phyloP scores from a whole-genome alignment of 371 early-diverging fungal species.

The Mortierella sp. region DNA sequence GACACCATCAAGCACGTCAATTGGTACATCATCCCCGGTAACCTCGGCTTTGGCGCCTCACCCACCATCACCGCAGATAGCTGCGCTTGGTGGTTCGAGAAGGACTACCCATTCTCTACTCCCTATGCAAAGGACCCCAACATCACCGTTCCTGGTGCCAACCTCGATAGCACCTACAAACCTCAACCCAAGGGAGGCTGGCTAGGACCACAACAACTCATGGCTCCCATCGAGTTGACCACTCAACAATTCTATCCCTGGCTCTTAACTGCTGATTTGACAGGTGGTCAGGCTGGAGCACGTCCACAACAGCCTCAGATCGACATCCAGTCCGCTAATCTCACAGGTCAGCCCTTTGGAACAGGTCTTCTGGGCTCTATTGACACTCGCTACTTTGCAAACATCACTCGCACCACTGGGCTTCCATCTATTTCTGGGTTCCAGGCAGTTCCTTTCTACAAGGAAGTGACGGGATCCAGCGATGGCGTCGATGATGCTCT shows the following conservation, averaged over 20 bases:
- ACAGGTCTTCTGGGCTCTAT: slow-evolving; percentile 55
- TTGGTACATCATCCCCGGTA: slow-evolving; percentile 47
- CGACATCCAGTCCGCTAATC: slow-evolving; percentile 21
- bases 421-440: slow-evolving; percentile 37
- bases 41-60: slow-evolving; percentile 35
- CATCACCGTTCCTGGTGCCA: slow-evolving; percentile 41
- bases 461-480: slow-evolving; percentile 28
- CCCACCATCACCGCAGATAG: slow-evolving; percentile 36
- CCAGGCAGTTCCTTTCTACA: slow-evolving; percentile 58
- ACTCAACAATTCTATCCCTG: slow-evolving; percentile 53
- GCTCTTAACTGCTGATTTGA: slow-evolving; percentile 45
- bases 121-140: slow-evolving; percentile 56
- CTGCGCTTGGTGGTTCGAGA: slow-evolving; percentile 62
- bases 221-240: slow-evolving; percentile 33
- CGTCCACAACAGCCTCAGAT: slow-evolving; percentile 38
- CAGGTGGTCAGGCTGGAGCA: slow-evolving; percentile 39
- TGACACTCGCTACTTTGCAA: slow-evolving; percentile 55
- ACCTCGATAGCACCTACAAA: slow-evolving; percentile 55
- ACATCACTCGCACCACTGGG: slow-evolving; percentile 20
- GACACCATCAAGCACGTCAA: slow-evolving; percentile 51
- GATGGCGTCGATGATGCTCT: slow-evolving; percentile 54
- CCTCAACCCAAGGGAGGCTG: slow-evolving; percentile 60
- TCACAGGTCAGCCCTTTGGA: slow-evolving; percentile 28
- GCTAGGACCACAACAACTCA: slow-evolving; percentile 43
- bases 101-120: slow-evolving; percentile 57